Evolutionary conservation across 2,329 filamentous ascomycete genomes (phyloP), one percentile per base, ranked within the genome.

Genomic region (Fusarium euwallaceae): DNA sequence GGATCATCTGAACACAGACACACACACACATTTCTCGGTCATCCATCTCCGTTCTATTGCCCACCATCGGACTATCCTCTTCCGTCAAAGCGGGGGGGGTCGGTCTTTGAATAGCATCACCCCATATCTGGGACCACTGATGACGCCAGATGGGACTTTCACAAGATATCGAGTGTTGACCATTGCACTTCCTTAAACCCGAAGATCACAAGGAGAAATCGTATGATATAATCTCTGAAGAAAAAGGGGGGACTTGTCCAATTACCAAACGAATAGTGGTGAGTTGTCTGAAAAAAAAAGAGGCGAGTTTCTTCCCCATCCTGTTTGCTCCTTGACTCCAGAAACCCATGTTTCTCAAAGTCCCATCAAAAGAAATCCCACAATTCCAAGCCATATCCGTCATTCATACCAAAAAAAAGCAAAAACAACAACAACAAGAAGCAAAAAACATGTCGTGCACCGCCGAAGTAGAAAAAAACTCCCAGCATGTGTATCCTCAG

Each of bases 221-320:
- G 58, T n/a, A 45, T 51, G 67, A 73, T 37, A 9, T 24, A 12
- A 53, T 43, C 20, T 36, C 17, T 3, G 10, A 48, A 29, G 29
- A 27, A 37, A 37, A 39, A 59, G 53, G 60, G 55, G 61, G 29
- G 37, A 27, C 12, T 43, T 55, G 36, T 17, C 27, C 43, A 66
- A 66, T 61, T 64, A 61, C 17, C 16, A 56, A 32, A 24, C 4
- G 16, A 63, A 59, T 63, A 72, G 48, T 70, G 59, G 62, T 53
- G 67, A 64, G 48, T 71, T 71, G 65, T 75, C 62, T 69, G n/a
- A 24, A 29, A 29, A 27, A 10, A 62, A 64, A 58, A 64, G 73
- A 76, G 73, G 75, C 29, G 70, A 72, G 74, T 74, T 76, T 68
- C 66, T 45, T 56, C 29, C 16, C 39, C 48, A 53, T 53, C 24